phyloP scores from a whole-genome alignment of 2,329 filamentous ascomycete genomes.

The Stenocarpella maydis region DNA sequence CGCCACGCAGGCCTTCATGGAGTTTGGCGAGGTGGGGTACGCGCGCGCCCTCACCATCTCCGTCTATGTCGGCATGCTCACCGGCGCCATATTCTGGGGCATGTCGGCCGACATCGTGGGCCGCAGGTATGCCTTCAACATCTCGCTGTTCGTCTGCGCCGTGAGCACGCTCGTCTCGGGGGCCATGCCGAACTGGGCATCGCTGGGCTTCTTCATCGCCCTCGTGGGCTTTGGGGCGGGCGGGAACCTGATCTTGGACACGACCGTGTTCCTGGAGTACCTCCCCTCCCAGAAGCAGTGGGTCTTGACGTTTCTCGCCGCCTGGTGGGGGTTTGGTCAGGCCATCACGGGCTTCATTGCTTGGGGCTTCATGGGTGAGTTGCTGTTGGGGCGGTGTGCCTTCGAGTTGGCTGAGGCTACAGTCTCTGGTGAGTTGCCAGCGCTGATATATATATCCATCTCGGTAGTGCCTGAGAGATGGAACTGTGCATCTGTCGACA shows the following conservation, averaged over 20 bases:
- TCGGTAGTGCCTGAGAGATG: slow-evolving; percentile 47
- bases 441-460: not conserved
- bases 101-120: slow-evolving; percentile 73
- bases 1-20: slow-evolving; percentile 62
- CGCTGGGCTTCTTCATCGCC: slow-evolving; percentile 69
- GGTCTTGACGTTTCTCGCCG: slow-evolving; percentile 69
- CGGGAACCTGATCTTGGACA: slow-evolving; percentile 70
- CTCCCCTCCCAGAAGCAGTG: slow-evolving; percentile 65
- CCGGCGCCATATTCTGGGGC: slow-evolving; percentile 74
- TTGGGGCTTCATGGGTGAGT: slow-evolving; percentile 57
- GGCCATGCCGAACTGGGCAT: slow-evolving; percentile 71
- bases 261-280: slow-evolving; percentile 58
- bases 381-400: not conserved
- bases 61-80: slow-evolving; percentile 63
- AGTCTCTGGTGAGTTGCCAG: not conserved
- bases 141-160: slow-evolving; percentile 69
- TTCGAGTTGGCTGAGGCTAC: not conserved
- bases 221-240: slow-evolving; percentile 71
- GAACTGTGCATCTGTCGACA: slow-evolving; percentile 51
- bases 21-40: slow-evolving; percentile 65
- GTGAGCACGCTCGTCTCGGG: slow-evolving; percentile 68
- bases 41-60: slow-evolving; percentile 67
- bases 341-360: slow-evolving; percentile 57
- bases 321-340: slow-evolving; percentile 60
- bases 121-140: slow-evolving; percentile 73